Evolutionary conservation across 2,329 filamentous ascomycete species (phyloP), one percentile per base, ranked within the genome.

Genomic region (Penicillium sp.): DNA sequence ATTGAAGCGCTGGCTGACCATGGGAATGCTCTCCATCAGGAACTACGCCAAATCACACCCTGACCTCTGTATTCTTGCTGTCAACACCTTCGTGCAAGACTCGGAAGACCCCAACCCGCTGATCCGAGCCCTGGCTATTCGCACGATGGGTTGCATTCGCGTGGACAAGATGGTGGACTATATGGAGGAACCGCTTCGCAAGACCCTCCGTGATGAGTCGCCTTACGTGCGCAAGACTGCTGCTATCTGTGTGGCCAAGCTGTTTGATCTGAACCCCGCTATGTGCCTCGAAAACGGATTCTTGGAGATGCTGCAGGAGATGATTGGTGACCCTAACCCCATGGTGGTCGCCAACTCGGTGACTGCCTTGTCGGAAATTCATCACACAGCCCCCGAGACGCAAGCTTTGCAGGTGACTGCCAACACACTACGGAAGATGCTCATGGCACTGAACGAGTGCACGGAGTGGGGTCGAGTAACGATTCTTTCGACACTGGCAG

Each of bases 101-200:
- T 95, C 95, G 16, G 95, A 99, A 85, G 95, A 99, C 72, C 95
- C 95, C 44, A 99, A 99, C 73, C 95, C 95, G 14, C 85, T 99
- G 24, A 92, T 99, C 71, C 85, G 95, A 82, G 95, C 95, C 52
- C 84, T 99, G 53, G 95, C 95, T 56, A 96, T 99, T 75, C 87
- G 95, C 69, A 99, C 95, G 36, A 99, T 99, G 95, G 95, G 95
- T 41, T 98, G 95, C 73, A 98, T 99, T 70, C 84, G 95, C 57
- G 95, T 99, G 56, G 95, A 98, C 69, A 99, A 99, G 79, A 99
- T 99, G 92, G 92, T 98, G 65, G 95, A 99, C 75, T 99, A 99
- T 77, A 98, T 99, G 94, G 95, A 98, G 77, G 95, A 99, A 72
- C 95, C 95, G 14, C 79, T 99, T 63, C 87, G 95, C 69, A 99